Evolutionary conservation across 495 filamentous ascomycete genomes (phyloP).

Genomic region (Xylaria intraflava): DNA sequence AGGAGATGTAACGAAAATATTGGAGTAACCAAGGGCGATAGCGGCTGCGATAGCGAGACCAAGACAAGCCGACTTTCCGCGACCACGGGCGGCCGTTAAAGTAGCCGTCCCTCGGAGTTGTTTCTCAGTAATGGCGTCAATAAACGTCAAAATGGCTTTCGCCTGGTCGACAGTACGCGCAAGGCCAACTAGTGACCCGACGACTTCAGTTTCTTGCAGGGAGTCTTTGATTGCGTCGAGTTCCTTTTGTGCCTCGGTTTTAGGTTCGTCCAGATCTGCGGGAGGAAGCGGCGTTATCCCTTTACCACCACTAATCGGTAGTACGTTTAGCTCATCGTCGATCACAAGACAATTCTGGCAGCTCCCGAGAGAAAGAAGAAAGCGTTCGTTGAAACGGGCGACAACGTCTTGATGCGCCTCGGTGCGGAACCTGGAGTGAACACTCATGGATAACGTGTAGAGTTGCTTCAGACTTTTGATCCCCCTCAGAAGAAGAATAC

Average conservation of each 20-base stretch:
- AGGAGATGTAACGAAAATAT: conserved; percentile 98
- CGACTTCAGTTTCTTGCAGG: conserved; percentile 73
- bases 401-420: conserved; percentile 95
- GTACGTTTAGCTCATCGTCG: conserved; percentile 95
- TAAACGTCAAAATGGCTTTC: conserved; percentile 88
- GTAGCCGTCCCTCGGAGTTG: conserved; percentile 89
- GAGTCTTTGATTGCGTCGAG: conserved; percentile 82
- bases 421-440: conserved; percentile 92
- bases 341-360: conserved; percentile 94
- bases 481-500: conserved; percentile 84
- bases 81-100: conserved; percentile 86
- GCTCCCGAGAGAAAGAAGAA: conserved; percentile 88
- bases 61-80: conserved; percentile 86
- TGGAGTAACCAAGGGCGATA: conserved; percentile 93
- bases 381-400: conserved; percentile 95
- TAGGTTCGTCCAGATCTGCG: conserved; percentile 58
- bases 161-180: conserved; percentile 92
- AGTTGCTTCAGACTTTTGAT: conserved; percentile 97
- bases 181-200: conserved; percentile 75
- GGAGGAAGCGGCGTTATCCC: conserved; percentile 79
- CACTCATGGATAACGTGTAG: conserved; percentile 96
- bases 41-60: conserved; percentile 93
- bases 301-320: conserved; percentile 95
- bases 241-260: conserved; percentile 63
- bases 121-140: conserved; percentile 95